Conservation (phyloP, 2,329 filamentous ascomycete genomes). For the Neofusicoccum sp. region DNA sequence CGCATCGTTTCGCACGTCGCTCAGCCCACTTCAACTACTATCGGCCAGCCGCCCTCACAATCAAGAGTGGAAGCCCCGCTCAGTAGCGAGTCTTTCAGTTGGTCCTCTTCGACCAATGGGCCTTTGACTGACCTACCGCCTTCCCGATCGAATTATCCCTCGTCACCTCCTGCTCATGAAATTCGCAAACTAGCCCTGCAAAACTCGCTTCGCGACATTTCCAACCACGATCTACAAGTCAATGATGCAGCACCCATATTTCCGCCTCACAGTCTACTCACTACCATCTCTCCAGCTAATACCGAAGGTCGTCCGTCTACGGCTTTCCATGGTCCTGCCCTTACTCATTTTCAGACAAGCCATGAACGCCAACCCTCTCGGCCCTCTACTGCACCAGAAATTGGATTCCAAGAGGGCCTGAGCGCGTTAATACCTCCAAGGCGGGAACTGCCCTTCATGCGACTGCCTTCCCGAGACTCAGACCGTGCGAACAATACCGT, state of each 20-base stretch:
- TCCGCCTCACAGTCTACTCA: too few relatives aligned
- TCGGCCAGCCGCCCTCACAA: not conserved
- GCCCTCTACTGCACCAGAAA: constrained; percentile 24
- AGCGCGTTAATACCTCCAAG: constrained; percentile 36
- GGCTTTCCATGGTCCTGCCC: too few relatives aligned
- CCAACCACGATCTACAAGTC: constrained; percentile 16
- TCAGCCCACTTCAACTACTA: not conserved
- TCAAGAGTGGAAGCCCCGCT: not conserved
- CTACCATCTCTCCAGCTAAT: too few relatives aligned
- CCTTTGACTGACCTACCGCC: not conserved
- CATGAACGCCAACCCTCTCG: not conserved
- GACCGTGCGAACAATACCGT: too few relatives aligned
- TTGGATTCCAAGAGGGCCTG: constrained; percentile 23
- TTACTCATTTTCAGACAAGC: not conserved
- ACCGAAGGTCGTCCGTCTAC: too few relatives aligned
- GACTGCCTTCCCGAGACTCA: not conserved
- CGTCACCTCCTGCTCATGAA: not conserved
- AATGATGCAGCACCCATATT: not conserved
- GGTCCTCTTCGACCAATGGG: not conserved
- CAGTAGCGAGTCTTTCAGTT: not conserved
- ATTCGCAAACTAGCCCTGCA: not conserved
- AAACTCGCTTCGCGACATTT: constrained; percentile 28
- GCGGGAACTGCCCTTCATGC: constrained; percentile 44
- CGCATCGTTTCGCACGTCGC: not conserved
- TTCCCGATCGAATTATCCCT: not conserved